Evolutionary conservation across 306 rosid species (phyloP), one percentile per base, ranked within the genome.

Genomic region (Glycine soja): DNA sequence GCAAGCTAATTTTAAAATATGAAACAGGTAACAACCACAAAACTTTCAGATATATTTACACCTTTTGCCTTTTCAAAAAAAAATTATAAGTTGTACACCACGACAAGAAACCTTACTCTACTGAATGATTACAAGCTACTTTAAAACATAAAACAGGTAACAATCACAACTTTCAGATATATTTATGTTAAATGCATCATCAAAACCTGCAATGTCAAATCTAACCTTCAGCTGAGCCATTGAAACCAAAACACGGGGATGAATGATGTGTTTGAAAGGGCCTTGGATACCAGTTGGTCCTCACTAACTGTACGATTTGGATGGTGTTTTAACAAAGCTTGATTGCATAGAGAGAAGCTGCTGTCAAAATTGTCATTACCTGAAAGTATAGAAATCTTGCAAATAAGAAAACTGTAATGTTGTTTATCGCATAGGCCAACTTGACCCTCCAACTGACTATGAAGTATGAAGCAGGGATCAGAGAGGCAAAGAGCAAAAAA

Each of bases 171-270:
- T 70, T 46, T 45, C 67, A 46, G 61, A 36, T 73, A 62, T 34
- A 43, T 9, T 63, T 40, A 34, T 24, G 50, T 15, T 13, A 50
- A 19, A 9, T 80, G 15, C 18, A 14, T 34, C 42, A 38, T 19
- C 32, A 40, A 40, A 80, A 69, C 0, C 24, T 1, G 32, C n/a
- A 50, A 24, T 10, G 14, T 46, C 30, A 16, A 72, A 32, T 18
- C 83, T 67, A 84, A 79, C 80, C 83, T 84, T 79, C 9, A 58
- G 18, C 71, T 34, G 72, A 56, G 77, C 71, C 43, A 57, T 74
- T 67, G 56, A 78, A 72, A 66, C 72, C 19, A 47, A 51, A 14
- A 81, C 10, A 46, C 61, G 54, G 43, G 1, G 30, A 62, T 11
- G 54, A 70, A 70, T 19, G 57, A 75, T 64, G 76, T 4, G 6